Evolutionary conservation across 495 filamentous ascomycete genomes (phyloP).

Genomic region (Podospora appendiculata): DNA sequence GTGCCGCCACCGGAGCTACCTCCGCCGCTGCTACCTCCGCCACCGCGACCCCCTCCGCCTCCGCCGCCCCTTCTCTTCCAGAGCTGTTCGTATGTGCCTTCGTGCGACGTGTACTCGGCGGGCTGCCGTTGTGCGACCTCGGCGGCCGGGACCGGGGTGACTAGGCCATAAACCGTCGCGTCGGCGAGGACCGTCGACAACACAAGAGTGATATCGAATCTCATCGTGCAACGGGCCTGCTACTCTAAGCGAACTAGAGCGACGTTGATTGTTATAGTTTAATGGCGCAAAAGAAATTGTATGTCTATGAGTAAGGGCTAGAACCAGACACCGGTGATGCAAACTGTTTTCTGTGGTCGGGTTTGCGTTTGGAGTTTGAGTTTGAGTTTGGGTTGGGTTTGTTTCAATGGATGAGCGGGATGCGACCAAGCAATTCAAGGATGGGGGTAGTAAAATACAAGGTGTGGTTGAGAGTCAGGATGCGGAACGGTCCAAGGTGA

Average conservation of each 20-base stretch:
- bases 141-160: conserved; percentile 1
- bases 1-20: conserved; percentile 12
- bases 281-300: not conserved
- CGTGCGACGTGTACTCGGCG: conserved; percentile 10
- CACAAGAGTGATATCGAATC: not conserved
- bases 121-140: conserved; percentile 16
- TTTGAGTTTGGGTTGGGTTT: too few relatives aligned
- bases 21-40: conserved; percentile 33
- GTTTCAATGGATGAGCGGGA: too few relatives aligned
- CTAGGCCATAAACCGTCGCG: conserved; percentile 8
- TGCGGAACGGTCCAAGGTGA: too few relatives aligned
- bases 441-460: too few relatives aligned
- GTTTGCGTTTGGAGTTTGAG: too few relatives aligned
- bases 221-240: not conserved
- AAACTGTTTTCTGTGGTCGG: too few relatives aligned
- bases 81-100: conserved; percentile 26
- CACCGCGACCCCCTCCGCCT: conserved; percentile 43
- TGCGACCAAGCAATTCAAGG: too few relatives aligned
- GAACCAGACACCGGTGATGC: too few relatives aligned
- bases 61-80: conserved; percentile 53
- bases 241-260: too few relatives aligned
- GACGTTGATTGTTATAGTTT: not conserved
- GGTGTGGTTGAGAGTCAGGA: too few relatives aligned
- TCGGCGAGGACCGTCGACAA: conserved; percentile 6
- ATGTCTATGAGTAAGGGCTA: too few relatives aligned